Evolutionary conservation across 179 eudicot species (phyloP).

Genomic region (Amaranthus tricolor): DNA sequence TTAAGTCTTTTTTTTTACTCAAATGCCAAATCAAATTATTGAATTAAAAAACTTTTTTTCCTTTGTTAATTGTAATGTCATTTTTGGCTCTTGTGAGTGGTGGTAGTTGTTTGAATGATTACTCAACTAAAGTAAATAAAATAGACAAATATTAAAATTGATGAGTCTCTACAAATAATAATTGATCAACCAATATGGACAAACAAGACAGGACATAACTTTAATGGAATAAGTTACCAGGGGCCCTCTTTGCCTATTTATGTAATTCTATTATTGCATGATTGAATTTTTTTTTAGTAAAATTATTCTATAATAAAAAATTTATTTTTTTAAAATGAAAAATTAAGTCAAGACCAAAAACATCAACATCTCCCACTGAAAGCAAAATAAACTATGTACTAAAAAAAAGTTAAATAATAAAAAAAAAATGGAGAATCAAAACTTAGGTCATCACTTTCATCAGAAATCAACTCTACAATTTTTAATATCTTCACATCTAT

Average conservation of each 20-base stretch:
- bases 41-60: background rate
- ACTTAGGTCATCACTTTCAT: constrained; percentile 33
- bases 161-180: constrained; percentile 19
- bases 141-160: constrained; percentile 22
- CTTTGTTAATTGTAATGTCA: constrained; percentile 4
- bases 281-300: constrained; percentile 13
- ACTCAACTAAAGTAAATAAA: constrained; percentile 26
- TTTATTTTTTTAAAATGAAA: background rate
- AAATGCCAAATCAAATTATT: background rate
- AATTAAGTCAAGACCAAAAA: background rate
- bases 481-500: constrained; percentile 6
- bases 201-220: constrained; percentile 33
- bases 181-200: constrained; percentile 41
- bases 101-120: constrained; percentile 30
- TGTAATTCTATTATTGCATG: constrained; percentile 23
- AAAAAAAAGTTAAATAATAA: background rate
- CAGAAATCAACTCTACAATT: constrained; percentile 24
- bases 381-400: constrained; percentile 14
- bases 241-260: constrained; percentile 5
- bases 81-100: constrained; percentile 24
- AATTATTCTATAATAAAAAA: background rate
- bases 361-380: constrained; percentile 25
- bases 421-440: constrained; percentile 25
- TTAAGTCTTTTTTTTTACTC: constrained; percentile 13
- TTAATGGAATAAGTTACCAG: constrained; percentile 23